Percentiles rank a stretch among this genome's conserved stretches.
Conservation (phyloP, 2,329 filamentous ascomycete genomes). For the Ophidiomyces ophidiicola region DNA sequence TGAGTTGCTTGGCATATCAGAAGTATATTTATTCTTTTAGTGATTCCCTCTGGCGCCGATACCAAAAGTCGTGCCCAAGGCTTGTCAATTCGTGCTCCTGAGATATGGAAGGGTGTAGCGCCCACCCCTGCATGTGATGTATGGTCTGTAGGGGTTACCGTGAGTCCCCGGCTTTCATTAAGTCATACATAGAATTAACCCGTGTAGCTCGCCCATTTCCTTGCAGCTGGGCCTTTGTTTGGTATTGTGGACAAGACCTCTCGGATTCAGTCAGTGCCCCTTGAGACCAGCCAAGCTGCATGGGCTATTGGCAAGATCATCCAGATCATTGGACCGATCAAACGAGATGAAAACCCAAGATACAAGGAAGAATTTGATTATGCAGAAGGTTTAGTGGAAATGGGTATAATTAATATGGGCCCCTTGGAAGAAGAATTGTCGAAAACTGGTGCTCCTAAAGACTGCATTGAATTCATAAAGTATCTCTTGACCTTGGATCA, state of each 20-base stretch:
- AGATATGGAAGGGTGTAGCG: constrained; percentile 13
- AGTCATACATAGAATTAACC: constrained; percentile 1
- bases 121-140: constrained; percentile 11
- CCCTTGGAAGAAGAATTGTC: constrained; percentile 12
- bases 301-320: constrained; percentile 14
- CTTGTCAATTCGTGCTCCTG: constrained; percentile 12
- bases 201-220: constrained; percentile 11
- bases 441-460: constrained; percentile 1
- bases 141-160: constrained; percentile 15
- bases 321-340: constrained; percentile 8
- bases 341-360: constrained; percentile 9
- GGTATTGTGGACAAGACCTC: constrained; percentile 9
- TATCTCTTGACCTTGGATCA: constrained; percentile 10
- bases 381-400: constrained; percentile 9
- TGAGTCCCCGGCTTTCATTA: constrained; percentile 5
- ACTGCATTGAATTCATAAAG: constrained; percentile 11
- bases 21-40: constrained; percentile 6
- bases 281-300: constrained; percentile 12
- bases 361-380: constrained; percentile 12
- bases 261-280: constrained; percentile 1
- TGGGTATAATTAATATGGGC: constrained; percentile 9
- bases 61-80: constrained; percentile 8
- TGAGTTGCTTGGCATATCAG: not conserved
- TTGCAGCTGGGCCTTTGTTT: constrained; percentile 9
- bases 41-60: constrained; percentile 5